phyloP scores from a whole-genome alignment of 768 basidiomycete genomes.

The Asterophora lycoperdoides region DNA sequence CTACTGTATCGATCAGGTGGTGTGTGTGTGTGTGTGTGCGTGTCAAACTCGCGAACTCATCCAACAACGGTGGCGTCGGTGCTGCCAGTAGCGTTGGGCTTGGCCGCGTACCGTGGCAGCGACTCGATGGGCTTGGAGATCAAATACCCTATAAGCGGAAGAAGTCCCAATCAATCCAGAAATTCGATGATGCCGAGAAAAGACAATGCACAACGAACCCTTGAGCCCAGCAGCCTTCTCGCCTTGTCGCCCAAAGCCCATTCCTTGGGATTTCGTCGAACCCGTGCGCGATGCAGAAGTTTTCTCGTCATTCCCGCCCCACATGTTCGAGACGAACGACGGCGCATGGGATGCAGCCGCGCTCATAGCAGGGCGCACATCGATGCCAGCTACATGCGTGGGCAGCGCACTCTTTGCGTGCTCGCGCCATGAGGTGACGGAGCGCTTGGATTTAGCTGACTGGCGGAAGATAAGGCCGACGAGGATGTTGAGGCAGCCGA shows the following conservation, averaged over 20 bases:
- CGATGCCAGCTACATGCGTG: slow-evolving; percentile 36
- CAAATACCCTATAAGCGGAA: slow-evolving; percentile 38
- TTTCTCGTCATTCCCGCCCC: slow-evolving; percentile 17
- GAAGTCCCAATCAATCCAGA: slow-evolving; percentile 1
- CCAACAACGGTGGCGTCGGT: slow-evolving; percentile 5
- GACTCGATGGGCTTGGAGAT: slow-evolving; percentile 60
- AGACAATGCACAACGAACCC: slow-evolving; percentile 32
- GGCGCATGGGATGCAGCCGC: slow-evolving; percentile 22
- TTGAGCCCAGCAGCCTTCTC: slow-evolving; percentile 66
- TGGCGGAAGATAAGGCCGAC: slow-evolving; percentile 70
- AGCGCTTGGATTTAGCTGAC: slow-evolving; percentile 56
- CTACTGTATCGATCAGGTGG: neutral
- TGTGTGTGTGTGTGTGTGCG: too few species aligned
- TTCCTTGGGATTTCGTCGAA: slow-evolving; percentile 27
- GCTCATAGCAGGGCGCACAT: slow-evolving; percentile 31
- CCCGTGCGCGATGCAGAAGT: slow-evolving; percentile 4
- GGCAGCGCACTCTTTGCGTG: slow-evolving; percentile 52
- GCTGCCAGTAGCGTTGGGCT: slow-evolving; percentile 20
- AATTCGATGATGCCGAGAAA: neutral
- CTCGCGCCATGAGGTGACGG: slow-evolving; percentile 60
- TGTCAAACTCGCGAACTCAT: neutral
- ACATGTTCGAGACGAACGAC: slow-evolving; percentile 35
- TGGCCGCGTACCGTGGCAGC: slow-evolving; percentile 53
- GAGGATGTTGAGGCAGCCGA: slow-evolving; percentile 87
- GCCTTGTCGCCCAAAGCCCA: slow-evolving; percentile 78